Evolutionary conservation across 139 green algal genomes (phyloP).

Genomic region (Eudorina sp.): DNA sequence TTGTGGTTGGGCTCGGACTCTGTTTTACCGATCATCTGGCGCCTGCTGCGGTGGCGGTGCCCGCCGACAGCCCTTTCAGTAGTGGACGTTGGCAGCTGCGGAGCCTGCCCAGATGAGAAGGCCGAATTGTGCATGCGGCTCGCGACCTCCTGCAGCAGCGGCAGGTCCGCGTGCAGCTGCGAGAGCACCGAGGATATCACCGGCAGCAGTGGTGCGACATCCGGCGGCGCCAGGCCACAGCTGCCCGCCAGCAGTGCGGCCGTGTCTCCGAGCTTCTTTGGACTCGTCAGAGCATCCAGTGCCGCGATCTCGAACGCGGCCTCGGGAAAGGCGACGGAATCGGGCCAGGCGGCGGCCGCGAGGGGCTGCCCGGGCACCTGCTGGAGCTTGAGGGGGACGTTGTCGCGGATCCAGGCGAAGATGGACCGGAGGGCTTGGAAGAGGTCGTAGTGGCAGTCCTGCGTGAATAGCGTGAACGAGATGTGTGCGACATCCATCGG

Average conservation of each 20-base stretch:
- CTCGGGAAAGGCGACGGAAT: background rate
- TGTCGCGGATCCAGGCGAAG: constrained; percentile 28
- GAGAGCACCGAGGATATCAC: background rate
- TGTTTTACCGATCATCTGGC: too few species aligned
- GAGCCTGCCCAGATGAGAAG: too few species aligned
- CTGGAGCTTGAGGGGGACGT: background rate
- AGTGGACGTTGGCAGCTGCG: too few species aligned
- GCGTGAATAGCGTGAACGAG: too few species aligned
- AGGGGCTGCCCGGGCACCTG: constrained; percentile 2
- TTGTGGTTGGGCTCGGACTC: too few species aligned
- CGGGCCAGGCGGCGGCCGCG: background rate
- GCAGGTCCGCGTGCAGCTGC: constrained; percentile 1
- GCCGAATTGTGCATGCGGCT: background rate
- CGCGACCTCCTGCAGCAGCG: background rate
- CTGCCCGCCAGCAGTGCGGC: background rate
- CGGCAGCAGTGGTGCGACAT: background rate
- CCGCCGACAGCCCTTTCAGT: too few species aligned
- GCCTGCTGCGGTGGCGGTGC: too few species aligned
- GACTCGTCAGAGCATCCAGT: background rate
- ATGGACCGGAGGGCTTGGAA: background rate
- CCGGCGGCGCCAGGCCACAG: background rate
- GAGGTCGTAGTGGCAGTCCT: constrained; percentile 37
- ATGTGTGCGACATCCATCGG: too few species aligned
- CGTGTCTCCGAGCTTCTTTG: background rate
- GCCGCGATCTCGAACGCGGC: background rate